Evolutionary conservation across 495 filamentous ascomycete species (phyloP).

Genomic region (Neurospora sp.): DNA sequence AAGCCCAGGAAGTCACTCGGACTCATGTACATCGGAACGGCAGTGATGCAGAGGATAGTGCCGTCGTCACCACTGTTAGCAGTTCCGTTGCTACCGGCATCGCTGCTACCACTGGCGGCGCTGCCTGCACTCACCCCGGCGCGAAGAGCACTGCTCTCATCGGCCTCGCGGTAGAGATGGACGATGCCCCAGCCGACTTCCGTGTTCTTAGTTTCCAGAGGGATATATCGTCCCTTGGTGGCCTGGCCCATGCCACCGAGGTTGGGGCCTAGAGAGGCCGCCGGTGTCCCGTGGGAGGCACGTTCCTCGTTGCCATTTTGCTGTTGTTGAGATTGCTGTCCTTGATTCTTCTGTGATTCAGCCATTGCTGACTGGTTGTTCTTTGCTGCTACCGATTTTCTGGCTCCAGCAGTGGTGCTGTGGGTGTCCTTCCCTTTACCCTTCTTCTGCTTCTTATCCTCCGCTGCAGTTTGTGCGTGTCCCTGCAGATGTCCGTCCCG

Average conservation of each 20-base stretch:
- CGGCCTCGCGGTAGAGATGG: constrained; percentile 79
- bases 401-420: not conserved
- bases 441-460: not conserved
- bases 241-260: constrained; percentile 31
- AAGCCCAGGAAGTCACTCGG: constrained; percentile 88
- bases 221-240: constrained; percentile 69
- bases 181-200: constrained; percentile 90
- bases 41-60: constrained; percentile 87
- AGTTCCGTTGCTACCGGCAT: constrained; percentile 11
- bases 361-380: constrained; percentile 10
- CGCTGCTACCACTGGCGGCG: not conserved
- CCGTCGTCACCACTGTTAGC: constrained; percentile 18
- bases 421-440: not conserved
- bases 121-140: not conserved
- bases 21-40: constrained; percentile 87
- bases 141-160: constrained; percentile 43
- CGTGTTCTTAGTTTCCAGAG: constrained; percentile 62
- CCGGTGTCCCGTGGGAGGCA: constrained; percentile 19
- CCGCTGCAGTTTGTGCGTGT: not conserved
- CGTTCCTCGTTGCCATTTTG: not conserved
- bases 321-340: not conserved
- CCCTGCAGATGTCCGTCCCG: constrained; percentile 2
- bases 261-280: constrained; percentile 32
- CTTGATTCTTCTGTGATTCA: constrained; percentile 1
- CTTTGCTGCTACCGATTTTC: not conserved